phyloP scores from a whole-genome alignment of 352 stramenopile species.

The Phytophthora tentaculata region DNA sequence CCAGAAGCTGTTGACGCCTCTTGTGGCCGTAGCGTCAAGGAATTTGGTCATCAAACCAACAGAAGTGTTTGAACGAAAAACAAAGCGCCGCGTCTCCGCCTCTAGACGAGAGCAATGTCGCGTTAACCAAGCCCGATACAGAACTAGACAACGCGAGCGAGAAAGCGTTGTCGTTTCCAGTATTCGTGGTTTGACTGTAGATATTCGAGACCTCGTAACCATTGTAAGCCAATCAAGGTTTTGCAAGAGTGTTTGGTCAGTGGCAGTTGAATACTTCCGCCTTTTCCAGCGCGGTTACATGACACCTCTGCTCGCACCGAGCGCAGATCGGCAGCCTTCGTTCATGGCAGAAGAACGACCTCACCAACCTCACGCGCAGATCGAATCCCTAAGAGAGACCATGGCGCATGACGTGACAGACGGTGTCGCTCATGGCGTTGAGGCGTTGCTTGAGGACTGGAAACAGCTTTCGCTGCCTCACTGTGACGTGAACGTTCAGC shows the following conservation, averaged over 20 bases:
- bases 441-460: slow-evolving; percentile 21
- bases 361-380: neutral
- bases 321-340: neutral
- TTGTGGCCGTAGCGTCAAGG: neutral
- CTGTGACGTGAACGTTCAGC: slow-evolving; percentile 15
- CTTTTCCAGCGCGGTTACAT: slow-evolving; percentile 24
- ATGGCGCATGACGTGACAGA: neutral
- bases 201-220: slow-evolving; percentile 18
- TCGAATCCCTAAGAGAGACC: neutral
- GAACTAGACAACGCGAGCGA: slow-evolving; percentile 12
- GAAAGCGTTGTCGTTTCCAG: neutral
- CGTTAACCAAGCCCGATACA: slow-evolving; percentile 27
- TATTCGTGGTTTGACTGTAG: neutral
- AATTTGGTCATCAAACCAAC: neutral
- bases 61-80: neutral
- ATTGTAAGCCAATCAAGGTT: slow-evolving; percentile 4
- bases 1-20: neutral
- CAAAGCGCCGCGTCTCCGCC: too few relatives aligned
- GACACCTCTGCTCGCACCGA: neutral
- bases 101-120: slow-evolving; percentile 14
- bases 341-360: neutral
- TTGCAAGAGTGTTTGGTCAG: slow-evolving; percentile 21
- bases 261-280: slow-evolving; percentile 29
- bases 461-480: slow-evolving; percentile 14
- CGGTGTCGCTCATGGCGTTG: slow-evolving; percentile 7